Evolutionary conservation across 1,139 yeast species (phyloP).

Genomic region (Saccharomycopsis hybrid): DNA sequence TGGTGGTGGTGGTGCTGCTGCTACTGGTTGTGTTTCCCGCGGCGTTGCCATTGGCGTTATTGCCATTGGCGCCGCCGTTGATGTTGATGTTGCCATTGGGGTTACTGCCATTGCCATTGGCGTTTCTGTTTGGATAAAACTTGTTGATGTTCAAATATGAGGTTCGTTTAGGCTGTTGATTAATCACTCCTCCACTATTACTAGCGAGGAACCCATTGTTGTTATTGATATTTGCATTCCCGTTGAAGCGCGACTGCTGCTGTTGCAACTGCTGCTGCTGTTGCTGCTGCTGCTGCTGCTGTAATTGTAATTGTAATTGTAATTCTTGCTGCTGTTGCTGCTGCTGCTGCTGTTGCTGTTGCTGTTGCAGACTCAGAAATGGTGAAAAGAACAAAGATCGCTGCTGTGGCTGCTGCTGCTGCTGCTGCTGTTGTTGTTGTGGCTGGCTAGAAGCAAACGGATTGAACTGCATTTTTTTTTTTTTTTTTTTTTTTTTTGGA

Average conservation of each 20-base stretch:
- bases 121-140: conserved; percentile 20
- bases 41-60: neutral
- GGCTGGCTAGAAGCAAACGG: conserved; percentile 25
- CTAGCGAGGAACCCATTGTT: too few relatives aligned
- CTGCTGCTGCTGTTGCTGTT: conserved; percentile 18
- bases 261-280: conserved; percentile 23
- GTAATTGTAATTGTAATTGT: conserved; percentile 24
- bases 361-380: conserved; percentile 21
- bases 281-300: conserved; percentile 23
- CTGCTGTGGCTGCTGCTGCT: conserved; percentile 10
- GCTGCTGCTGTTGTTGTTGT: conserved; percentile 23
- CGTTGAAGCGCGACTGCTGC: conserved; percentile 19
- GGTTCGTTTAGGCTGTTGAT: conserved; percentile 26
- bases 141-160: conserved; percentile 25
- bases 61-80: neutral
- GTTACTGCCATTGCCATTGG: conserved; percentile 23
- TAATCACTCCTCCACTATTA: conserved; percentile 8
- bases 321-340: conserved; percentile 17
- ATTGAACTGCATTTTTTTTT: conserved; percentile 22
- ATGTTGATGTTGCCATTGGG: neutral
- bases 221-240: neutral
- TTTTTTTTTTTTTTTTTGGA: too few relatives aligned
- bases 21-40: conserved; percentile 21
- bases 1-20: conserved; percentile 20
- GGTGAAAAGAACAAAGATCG: too few relatives aligned